Base-by-base conservation (phyloP, 139 green algal genomes). In the Coccomyxa sp. region DNA sequence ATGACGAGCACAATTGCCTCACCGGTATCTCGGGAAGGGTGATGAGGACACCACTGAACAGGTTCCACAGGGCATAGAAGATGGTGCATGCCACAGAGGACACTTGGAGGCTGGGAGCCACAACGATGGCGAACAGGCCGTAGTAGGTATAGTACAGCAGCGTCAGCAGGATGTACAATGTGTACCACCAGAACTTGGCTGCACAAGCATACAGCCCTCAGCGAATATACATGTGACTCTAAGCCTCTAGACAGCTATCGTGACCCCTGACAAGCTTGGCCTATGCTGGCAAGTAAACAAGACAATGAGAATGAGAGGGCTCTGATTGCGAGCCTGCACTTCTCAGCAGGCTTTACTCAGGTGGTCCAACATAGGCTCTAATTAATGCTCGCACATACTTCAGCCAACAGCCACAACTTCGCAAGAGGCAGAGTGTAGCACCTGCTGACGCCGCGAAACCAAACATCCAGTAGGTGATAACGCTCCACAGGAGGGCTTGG, bases 171-270 rank as follows among this genome's bases (percentile, higher is more conserved):
- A 88, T 92, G 72, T 86, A 88, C 39, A 92, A 69, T 14, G 74
- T n/a, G 74, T 90, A 92, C 81, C 79, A 91, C 79, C 86, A 92
- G 77, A 92, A 92, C 73, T 91, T 90, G 70, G 24, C 58, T 35
- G 82, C 78, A 74, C 16, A 8, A 12, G 22, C 7, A 14, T 36
- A 22, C 82, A 86, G 55, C 39, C 40, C 14, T 72, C 39, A 39
- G 29, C 3, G 40, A n/a, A n/a, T n/a, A n/a, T n/a, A n/a, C n/a
- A n/a, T n/a, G n/a, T n/a, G n/a, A n/a, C n/a, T n/a, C n/a, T 36
- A 83, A 54, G 72, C 82, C 8, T 73, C 35, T 7, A 64, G 31
- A 34, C 10, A 34, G 24, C 33, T 6, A 58, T 64, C 27, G 35
- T 55, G 34, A 18, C 8, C 33, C 36, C 14, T 75, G 34, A 50